A percentile compares a stretch with the other conserved stretches of the same genome.
Conservation (phyloP, 1,284 basidiomycete species). For the Malassezia slooffiae region DNA sequence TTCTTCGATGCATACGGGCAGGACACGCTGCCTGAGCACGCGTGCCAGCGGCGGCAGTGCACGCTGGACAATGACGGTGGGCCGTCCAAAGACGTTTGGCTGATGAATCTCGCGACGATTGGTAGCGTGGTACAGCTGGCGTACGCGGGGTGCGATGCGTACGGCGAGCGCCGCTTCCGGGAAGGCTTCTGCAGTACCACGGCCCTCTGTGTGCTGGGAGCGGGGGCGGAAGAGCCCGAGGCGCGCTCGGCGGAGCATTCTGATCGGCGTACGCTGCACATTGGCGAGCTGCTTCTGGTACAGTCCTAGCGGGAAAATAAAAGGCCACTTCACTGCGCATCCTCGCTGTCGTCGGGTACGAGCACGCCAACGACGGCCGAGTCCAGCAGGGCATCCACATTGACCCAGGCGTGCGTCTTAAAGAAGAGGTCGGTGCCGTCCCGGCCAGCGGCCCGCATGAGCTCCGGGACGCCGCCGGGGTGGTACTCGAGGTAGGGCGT, state of each 20-base stretch:
- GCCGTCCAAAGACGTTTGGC: conserved; percentile 15
- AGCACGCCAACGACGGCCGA: conserved; percentile 79
- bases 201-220: conserved; percentile 14
- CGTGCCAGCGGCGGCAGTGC: conserved; percentile 28
- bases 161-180: conserved; percentile 17
- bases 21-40: conserved; percentile 15
- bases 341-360: conserved; percentile 53
- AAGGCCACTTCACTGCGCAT: too few relatives aligned
- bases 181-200: conserved; percentile 32
- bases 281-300: too few relatives aligned
- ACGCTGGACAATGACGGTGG: conserved; percentile 16
- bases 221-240: too few relatives aligned
- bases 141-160: conserved; percentile 16
- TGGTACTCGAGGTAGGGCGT: conserved; percentile 84
- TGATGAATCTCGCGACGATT: conserved; percentile 29
- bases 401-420: conserved; percentile 78
- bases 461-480: conserved; percentile 82
- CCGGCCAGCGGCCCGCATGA: conserved; percentile 89
- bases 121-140: conserved; percentile 25
- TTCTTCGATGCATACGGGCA: conserved; percentile 36
- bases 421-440: conserved; percentile 91
- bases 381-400: conserved; percentile 83
- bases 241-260: too few relatives aligned
- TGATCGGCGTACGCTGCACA: too few relatives aligned
- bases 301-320: too few relatives aligned